phyloP scores from a whole-genome alignment of 106 monocot genomes.

The Acorus calamus region DNA sequence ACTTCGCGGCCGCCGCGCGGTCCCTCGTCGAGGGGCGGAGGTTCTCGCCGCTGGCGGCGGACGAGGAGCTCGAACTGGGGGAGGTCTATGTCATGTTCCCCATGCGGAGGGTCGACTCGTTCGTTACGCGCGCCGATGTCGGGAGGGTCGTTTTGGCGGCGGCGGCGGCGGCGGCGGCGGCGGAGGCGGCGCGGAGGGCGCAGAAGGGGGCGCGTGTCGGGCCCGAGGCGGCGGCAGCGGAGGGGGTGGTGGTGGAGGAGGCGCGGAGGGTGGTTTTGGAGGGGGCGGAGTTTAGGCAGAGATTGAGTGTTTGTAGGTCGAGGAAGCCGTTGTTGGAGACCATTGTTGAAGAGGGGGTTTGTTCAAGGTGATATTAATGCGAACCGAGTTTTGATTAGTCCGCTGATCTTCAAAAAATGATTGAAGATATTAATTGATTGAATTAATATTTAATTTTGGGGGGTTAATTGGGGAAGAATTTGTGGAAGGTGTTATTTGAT shows the following conservation, averaged over 20 bases:
- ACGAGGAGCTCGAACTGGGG: slow-evolving; percentile 61
- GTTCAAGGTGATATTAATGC: neutral
- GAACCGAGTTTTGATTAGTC: too few relatives aligned
- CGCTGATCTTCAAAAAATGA: too few relatives aligned
- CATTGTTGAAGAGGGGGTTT: slow-evolving; percentile 37
- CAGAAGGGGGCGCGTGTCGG: slow-evolving; percentile 9
- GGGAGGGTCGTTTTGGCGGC: slow-evolving; percentile 13
- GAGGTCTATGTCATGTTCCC: slow-evolving; percentile 43
- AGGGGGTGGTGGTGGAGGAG: slow-evolving; percentile 3
- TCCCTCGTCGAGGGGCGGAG: slow-evolving; percentile 29
- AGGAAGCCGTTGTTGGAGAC: slow-evolving; percentile 55
- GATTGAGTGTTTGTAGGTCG: slow-evolving; percentile 38
- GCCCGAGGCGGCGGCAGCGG: slow-evolving; percentile 2
- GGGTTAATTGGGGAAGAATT: too few relatives aligned
- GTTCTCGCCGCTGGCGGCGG: slow-evolving; percentile 44
- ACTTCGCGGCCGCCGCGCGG: slow-evolving; percentile 42
- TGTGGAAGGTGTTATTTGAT: too few relatives aligned
- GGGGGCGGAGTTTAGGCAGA: slow-evolving; percentile 20
- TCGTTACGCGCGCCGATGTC: slow-evolving; percentile 32
- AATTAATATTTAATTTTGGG: too few relatives aligned
- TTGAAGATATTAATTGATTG: too few relatives aligned
- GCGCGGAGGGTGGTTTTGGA: slow-evolving; percentile 9
- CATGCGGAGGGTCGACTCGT: slow-evolving; percentile 43
- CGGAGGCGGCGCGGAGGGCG: slow-evolving; percentile 11
- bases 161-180: slow-evolving; percentile 13